Base-by-base conservation (phyloP, 805 yeast species). In the Kuraishia ogatae region DNA sequence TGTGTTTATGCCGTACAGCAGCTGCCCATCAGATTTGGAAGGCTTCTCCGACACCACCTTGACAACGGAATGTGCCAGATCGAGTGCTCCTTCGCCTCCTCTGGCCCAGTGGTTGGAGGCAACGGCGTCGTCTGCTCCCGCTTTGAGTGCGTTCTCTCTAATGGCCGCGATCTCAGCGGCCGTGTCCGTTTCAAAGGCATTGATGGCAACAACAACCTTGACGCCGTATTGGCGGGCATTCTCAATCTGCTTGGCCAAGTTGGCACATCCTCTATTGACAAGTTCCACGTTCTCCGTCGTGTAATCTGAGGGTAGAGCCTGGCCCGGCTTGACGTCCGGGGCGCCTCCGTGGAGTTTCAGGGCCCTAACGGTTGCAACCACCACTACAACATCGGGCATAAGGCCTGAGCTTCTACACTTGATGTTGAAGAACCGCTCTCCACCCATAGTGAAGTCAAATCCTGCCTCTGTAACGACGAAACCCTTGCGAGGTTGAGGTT, bases 361-460 rank as follows among this genome's bases (percentile, higher is more conserved):
- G n/a, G 98, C 98, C 67, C 97, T 80, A 2, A 93, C 94, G 39
- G 98, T 93, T 46, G 97, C 97, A 56, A 93, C 98, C 63, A 93
- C 82, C 50, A 93, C 96, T 55, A 93, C 93, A 47, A 87, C 87
- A 68, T 92, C 96, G 46, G 98, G 98, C 47, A 78, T 73, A 56
- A 88, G 78, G 3, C 97, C 97, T 47, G 96, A 87, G 20, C 96
- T 80, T 69, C 98, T 85, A 71, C 97, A 91, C 76, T 93, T 93
- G 71, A 93, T 93, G 76, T 93, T 90, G 73, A 93, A 82, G 75
- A 93, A 93, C 66, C 98, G 82, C 77, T 93, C 99, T 63, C 98
- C 98, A 61, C 99, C 99, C 98, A 93, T 93, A 52, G 97, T 93
- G 78, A 94, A 93, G 72, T 93, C 98, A 74, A 93, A 93, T 54